These are phyloP conservation scores for Dionaea muscipula DNA, from an alignment of 179 eudicot genomes.

Conservation along the genomic window DNA sequence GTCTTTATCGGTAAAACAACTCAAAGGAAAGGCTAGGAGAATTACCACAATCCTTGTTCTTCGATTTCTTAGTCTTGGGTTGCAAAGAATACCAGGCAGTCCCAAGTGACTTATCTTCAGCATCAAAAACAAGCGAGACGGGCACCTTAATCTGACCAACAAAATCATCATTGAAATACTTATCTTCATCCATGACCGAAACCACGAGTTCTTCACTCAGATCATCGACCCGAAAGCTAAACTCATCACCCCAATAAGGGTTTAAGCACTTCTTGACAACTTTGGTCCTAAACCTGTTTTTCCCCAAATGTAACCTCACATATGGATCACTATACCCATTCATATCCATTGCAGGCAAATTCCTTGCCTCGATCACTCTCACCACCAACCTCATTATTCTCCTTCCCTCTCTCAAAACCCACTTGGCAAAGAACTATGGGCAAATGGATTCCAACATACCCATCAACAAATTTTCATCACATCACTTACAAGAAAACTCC, in stretches of 20 bases:
- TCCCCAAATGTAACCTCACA: constrained; percentile 68
- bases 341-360: constrained; percentile 78
- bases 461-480: no score
- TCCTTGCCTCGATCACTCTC: constrained; percentile 76
- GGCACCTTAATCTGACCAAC: constrained; percentile 65
- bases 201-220: constrained; percentile 61
- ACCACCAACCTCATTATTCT: constrained; percentile 59
- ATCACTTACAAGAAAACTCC: no score
- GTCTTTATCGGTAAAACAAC: no score
- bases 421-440: no score
- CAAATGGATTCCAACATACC: no score
- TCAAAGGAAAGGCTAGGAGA: neutral
- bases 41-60: constrained; percentile 65
- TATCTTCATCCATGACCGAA: constrained; percentile 80
- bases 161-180: constrained; percentile 74
- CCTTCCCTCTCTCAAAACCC: neutral
- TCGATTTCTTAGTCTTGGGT: constrained; percentile 63
- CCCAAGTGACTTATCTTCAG: constrained; percentile 61
- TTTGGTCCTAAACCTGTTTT: constrained; percentile 50
- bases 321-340: constrained; percentile 93
- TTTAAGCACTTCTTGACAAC: constrained; percentile 76
- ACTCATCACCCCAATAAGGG: constrained; percentile 91
- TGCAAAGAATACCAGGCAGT: constrained; percentile 69
- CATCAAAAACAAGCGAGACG: constrained; percentile 60
- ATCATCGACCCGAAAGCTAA: constrained; percentile 68